These are phyloP conservation scores for Clarkia xantiana DNA, from an alignment of 345 rosid genomes.

Conservation along the genomic window DNA sequence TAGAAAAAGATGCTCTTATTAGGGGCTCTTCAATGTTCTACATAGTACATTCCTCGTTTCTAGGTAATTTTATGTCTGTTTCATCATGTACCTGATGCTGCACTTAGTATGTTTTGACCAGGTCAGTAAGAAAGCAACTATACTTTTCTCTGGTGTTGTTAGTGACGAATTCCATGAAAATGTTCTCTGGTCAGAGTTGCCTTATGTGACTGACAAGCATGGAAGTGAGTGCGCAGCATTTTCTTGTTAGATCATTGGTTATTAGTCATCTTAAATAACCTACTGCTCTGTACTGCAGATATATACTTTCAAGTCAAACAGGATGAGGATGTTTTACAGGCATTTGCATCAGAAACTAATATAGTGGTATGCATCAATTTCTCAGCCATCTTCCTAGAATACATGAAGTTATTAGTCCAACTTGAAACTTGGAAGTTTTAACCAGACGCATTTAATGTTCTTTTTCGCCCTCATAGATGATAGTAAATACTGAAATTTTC, in stretches of 20 bases:
- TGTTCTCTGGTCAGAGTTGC: constrained; percentile 71
- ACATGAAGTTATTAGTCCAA: not conserved
- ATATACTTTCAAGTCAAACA: constrained; percentile 71
- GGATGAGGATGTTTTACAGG: constrained; percentile 66
- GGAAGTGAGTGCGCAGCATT: constrained; percentile 47
- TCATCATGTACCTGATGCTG: constrained; percentile 28
- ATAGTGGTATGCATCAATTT: constrained; percentile 51
- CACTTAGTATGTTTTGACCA: constrained; percentile 46
- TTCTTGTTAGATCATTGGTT: too few species aligned
- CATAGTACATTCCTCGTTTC: too few species aligned
- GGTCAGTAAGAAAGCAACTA: constrained; percentile 71
- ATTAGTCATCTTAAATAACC: too few species aligned
- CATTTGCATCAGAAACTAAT: constrained; percentile 48
- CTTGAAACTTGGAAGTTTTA: not conserved
- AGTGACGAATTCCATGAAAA: constrained; percentile 55
- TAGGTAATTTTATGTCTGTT: too few species aligned
- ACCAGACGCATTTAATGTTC: too few species aligned
- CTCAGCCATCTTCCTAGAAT: not conserved
- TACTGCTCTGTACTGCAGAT: constrained; percentile 30
- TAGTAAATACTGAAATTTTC: too few species aligned
- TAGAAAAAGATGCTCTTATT: not conserved
- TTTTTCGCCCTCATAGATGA: too few species aligned
- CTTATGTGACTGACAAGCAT: constrained; percentile 60
- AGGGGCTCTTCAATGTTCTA: not conserved
- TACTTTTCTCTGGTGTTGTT: constrained; percentile 47